Evolutionary conservation across 2,329 filamentous ascomycete genomes (phyloP).

Genomic region (Aspergillus sp.): DNA sequence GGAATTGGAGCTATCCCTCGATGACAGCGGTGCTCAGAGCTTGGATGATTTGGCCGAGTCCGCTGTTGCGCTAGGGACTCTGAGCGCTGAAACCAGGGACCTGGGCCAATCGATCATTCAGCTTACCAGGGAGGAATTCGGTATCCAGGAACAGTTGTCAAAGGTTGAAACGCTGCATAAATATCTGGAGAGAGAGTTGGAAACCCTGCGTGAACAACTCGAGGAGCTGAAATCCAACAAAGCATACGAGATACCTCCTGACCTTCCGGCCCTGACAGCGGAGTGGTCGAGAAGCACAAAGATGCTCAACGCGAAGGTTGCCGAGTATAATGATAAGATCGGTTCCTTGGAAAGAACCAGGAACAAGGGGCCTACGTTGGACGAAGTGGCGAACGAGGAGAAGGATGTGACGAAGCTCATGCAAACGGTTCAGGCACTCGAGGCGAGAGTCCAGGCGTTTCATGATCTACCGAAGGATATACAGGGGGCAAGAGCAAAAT

Average conservation of each 20-base stretch:
- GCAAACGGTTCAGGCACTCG: constrained; percentile 63
- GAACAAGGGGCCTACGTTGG: constrained; percentile 32
- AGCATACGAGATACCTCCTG: constrained; percentile 54
- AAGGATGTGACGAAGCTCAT: constrained; percentile 59
- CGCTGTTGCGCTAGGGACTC: constrained; percentile 51
- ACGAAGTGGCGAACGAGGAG: constrained; percentile 60
- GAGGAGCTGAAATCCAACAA: constrained; percentile 32
- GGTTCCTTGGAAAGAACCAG: constrained; percentile 39
- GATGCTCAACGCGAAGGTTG: constrained; percentile 63
- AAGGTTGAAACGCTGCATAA: constrained; percentile 58
- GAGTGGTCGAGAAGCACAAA: constrained; percentile 72
- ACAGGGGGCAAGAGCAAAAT: constrained; percentile 65
- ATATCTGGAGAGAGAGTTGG: constrained; percentile 56
- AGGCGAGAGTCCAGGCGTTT: constrained; percentile 66
- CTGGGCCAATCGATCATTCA: constrained; percentile 56
- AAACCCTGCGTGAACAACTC: constrained; percentile 29
- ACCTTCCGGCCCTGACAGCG: constrained; percentile 68
- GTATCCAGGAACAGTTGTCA: constrained; percentile 55
- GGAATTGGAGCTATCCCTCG: constrained; percentile 56
- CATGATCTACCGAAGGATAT: constrained; percentile 71
- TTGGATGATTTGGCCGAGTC: constrained; percentile 60
- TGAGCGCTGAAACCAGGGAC: constrained; percentile 49
- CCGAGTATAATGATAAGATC: constrained; percentile 63
- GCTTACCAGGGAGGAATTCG: constrained; percentile 55
- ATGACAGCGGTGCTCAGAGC: constrained; percentile 52